Evolutionary conservation across 345 rosid species (phyloP).

Genomic region (Arabis alpina): DNA sequence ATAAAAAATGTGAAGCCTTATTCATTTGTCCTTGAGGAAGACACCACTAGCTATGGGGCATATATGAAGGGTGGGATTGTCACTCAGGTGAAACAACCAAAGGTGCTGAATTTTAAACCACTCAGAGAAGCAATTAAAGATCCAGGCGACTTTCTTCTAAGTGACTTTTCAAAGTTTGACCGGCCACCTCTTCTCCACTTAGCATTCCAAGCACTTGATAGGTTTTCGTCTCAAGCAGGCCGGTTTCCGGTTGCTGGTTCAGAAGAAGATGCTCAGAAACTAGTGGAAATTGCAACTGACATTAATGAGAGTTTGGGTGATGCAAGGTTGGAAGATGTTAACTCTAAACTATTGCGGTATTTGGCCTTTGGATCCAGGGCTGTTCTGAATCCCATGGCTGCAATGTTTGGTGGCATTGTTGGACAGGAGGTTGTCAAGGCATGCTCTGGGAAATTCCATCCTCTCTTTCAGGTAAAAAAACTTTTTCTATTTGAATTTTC

Average conservation of each 20-base stretch:
- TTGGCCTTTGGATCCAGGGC: conserved; percentile 92
- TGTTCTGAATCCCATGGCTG: conserved; percentile 94
- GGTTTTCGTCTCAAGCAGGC: conserved; percentile 51
- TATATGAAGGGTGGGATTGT: conserved; percentile 89
- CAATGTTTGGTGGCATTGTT: conserved; percentile 91
- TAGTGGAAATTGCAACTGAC: conserved; percentile 52
- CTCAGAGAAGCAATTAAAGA: conserved; percentile 60
- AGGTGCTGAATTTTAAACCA: conserved; percentile 61
- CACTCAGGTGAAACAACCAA: conserved; percentile 70
- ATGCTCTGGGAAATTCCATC: conserved; percentile 94
- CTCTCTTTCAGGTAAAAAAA: conserved; percentile 70
- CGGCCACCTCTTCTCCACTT: conserved; percentile 69
- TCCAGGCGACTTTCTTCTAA: conserved; percentile 74
- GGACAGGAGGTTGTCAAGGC: conserved; percentile 95
- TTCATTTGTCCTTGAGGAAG: conserved; percentile 81
- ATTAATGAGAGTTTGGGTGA: conserved; percentile 67
- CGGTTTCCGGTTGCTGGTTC: conserved; percentile 78
- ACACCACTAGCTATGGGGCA: conserved; percentile 57
- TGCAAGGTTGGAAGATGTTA: conserved; percentile 66
- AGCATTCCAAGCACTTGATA: conserved; percentile 76
- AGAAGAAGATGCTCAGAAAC: conserved; percentile 82
- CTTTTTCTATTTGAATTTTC: conserved; percentile 9
- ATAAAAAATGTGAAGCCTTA: conserved; percentile 69
- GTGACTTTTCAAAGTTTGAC: conserved; percentile 77
- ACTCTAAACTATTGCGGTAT: conserved; percentile 62